Base-by-base conservation (phyloP, 2,329 filamentous ascomycete genomes). In the Botrytis hyacinthi region DNA sequence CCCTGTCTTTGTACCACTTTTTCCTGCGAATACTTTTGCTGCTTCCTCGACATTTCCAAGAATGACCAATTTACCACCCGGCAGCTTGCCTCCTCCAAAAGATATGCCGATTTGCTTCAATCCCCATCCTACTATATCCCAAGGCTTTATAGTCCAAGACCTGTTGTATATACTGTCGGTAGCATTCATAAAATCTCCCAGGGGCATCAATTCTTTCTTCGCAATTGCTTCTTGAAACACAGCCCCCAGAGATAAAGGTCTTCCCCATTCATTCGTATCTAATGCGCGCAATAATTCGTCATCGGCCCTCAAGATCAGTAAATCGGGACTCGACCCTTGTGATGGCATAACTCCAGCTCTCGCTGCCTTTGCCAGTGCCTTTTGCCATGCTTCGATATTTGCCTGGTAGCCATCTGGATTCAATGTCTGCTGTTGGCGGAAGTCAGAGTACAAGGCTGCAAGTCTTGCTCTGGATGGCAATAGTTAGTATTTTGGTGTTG, bases 401-500 rank as follows among this genome's bases (percentile, higher is more conserved):
- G 94, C 93, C 32, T 86, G 84, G 84, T 94, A 97, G 79, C 93
- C 94, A 81, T 97, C 93, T 1, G 94, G 93, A 80, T 97, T 97
- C 35, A 92, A 89, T 57, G 87, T 89, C 78, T 87, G 87, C 77
- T 95, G 93, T 8, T 89, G 83, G 54, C 89, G 86, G 80, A 97
- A 97, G 81, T 97, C 94, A 66, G 94, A 95, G 84, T 97, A 97
- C 63, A 97, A 89, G 8, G 94, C 95, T 20, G 93, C 91, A 20
- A 97, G 87, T 68, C 94, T 92, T 76, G 91, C 88, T 84, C 91
- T 94, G 62, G 77, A 14, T 59, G 54, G 26, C 62, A 67, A 16
- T 44, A 32, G 46, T 74, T 35, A 68, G 59, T 66, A 54, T 67
- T 44, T 69, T 29, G 67, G 57, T 40, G 60, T 40, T 14, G n/a